Base-by-base conservation (phyloP, 345 rosid species). In the Aethionema arabicum region DNA sequence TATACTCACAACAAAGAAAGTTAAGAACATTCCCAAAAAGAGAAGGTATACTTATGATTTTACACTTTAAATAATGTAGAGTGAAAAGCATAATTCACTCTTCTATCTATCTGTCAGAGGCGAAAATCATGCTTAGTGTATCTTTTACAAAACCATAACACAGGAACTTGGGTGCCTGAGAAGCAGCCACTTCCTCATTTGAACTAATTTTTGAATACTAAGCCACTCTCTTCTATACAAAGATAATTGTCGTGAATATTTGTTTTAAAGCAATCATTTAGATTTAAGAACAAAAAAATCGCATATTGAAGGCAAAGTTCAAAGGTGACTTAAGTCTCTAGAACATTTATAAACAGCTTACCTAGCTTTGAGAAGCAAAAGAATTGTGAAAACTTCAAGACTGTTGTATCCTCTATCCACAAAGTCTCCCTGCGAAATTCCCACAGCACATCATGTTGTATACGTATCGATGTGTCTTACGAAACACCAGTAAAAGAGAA, bases 291-390 rank as follows among this genome's bases (percentile, higher is more conserved):
- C 42, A 44, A 32, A 10, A n/a, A 40, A 47, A 30, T 3, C 31
- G 43, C 8, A 44, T 4, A 12, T 38, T 6, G 52, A 39, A 69
- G 35, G 21, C 7, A 46, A 47, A 66, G 61, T 64, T 64, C 14
- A 43, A 16, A 3, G 10, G 32, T 46, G 21, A 38, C n/a, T 32
- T 0, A 12, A 46, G 35, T 46, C 54, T 40, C 3, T 21, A 2
- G 49, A 53, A 38, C 50, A 69, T 32, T 14, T 4, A 46, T 1
- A 32, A 66, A 9, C 32, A 37, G 4, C 54, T 41, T 70, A 85
- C 97, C 97, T 85, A 61, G 97, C 97, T 83, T 90, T 90, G 61
- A 90, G 90, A 69, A 90, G 93, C 79, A 90, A 78, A 70, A 90
- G 93, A 80, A 90, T 87, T 30, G 84, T 83, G 77, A 87, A 90